Percentiles rank a stretch among this genome's conserved stretches.
Conservation (phyloP, 78 protist genomes). For the Thecamonas trahens region DNA sequence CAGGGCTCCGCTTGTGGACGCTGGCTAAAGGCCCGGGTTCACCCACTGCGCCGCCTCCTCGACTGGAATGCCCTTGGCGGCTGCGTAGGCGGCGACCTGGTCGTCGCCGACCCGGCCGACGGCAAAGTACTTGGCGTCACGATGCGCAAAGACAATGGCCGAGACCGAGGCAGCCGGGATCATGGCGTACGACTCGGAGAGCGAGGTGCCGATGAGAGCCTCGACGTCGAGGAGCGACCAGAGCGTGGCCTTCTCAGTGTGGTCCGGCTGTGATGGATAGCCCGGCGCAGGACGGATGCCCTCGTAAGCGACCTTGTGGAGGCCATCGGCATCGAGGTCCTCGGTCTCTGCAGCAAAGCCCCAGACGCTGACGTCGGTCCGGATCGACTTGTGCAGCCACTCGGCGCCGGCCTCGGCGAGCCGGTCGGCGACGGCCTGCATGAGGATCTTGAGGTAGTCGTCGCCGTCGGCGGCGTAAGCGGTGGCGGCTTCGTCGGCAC, state of each 20-base stretch:
- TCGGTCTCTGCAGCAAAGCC: conserved; percentile 82
- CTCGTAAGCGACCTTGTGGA: conserved; percentile 55
- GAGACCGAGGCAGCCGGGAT: conserved; percentile 93
- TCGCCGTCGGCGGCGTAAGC: conserved; percentile 67
- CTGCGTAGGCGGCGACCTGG: too few species aligned
- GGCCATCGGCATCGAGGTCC: conserved; percentile 52
- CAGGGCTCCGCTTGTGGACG: too few species aligned
- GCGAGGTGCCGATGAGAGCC: conserved; percentile 21
- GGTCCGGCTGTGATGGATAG: conserved; percentile 98
- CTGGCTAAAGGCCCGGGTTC: too few species aligned
- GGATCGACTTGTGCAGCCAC: conserved; percentile 78
- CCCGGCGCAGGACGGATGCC: conserved; percentile 99
- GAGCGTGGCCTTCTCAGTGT: conserved; percentile 88
- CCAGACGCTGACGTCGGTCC: conserved; percentile 86
- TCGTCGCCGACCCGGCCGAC: conserved; percentile 92
- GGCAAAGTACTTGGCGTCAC: conserved; percentile 85
- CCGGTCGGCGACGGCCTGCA: conserved; percentile 85
- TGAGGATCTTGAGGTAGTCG: conserved; percentile 85
- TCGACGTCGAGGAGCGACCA: conserved; percentile 63
- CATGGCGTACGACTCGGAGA: conserved; percentile 94
- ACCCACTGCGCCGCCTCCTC: too few species aligned
- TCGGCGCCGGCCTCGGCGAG: conserved; percentile 92
- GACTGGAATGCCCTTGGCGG: too few species aligned
- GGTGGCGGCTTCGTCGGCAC: too few species aligned
- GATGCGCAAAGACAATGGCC: conserved; percentile 83